These are phyloP conservation scores for Plenodomus lindquistii DNA, from an alignment of 2,329 filamentous ascomycete genomes.

Conservation along the genomic window DNA sequence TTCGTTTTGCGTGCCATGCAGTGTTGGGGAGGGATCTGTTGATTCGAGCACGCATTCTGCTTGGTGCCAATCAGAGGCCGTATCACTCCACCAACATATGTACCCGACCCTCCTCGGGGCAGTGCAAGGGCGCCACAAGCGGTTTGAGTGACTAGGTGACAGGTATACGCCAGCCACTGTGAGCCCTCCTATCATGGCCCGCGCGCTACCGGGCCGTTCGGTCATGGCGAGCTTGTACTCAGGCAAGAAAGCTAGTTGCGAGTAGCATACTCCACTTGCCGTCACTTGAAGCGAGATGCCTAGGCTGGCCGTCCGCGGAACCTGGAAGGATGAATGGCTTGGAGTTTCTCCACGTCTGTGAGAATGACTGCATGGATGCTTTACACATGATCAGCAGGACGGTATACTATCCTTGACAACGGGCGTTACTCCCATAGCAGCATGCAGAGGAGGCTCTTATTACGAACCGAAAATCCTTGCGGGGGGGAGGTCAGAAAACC, in stretches of 20 bases:
- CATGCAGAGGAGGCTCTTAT: constrained; percentile 11
- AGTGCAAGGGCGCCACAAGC: constrained; percentile 5
- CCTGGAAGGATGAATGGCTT: too few relatives aligned
- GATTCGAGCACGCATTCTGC: constrained; percentile 7
- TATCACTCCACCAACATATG: not conserved
- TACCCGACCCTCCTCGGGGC: constrained; percentile 2
- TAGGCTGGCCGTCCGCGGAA: constrained; percentile 1
- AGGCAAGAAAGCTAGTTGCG: constrained; percentile 4
- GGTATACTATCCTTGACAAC: constrained; percentile 3
- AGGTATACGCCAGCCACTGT: constrained; percentile 3
- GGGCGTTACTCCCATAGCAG: constrained; percentile 11
- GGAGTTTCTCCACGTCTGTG: not conserved
- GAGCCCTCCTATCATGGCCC: constrained; percentile 1
- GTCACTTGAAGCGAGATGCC: constrained; percentile 7
- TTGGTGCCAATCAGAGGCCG: constrained; percentile 4
- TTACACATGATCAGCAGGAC: constrained; percentile 9
- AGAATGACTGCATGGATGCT: constrained; percentile 10
- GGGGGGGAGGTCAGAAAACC: constrained; percentile 1
- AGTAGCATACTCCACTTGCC: constrained; percentile 9
- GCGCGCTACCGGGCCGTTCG: constrained; percentile 10
- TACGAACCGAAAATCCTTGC: constrained; percentile 3
- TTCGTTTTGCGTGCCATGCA: not conserved
- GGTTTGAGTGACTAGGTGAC: not conserved
- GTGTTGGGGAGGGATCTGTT: not conserved
- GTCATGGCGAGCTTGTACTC: constrained; percentile 10